A percentile compares a stretch with the other conserved stretches of the same genome.
phyloP scores from a whole-genome alignment of 352 stramenopile genomes.

The Lagenidium sp. region DNA sequence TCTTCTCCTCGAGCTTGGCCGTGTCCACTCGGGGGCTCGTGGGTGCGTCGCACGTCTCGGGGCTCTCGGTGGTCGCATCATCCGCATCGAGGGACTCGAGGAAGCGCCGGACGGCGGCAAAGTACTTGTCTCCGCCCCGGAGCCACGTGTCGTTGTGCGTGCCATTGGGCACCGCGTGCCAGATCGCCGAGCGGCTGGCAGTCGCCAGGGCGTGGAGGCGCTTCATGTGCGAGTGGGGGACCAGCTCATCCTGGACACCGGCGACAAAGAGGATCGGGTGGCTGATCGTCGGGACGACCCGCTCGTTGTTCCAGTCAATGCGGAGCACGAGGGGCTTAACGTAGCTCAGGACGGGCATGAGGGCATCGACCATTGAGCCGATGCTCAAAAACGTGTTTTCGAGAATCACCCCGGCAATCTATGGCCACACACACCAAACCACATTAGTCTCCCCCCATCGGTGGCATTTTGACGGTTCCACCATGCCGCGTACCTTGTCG shows the following conservation, averaged over 20 bases:
- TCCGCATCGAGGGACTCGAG: constrained; percentile 27
- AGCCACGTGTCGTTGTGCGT: constrained; percentile 95
- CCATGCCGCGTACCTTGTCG: constrained; percentile 52
- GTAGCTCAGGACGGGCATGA: constrained; percentile 88
- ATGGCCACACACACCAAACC: too few relatives aligned
- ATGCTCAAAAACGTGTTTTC: constrained; percentile 96
- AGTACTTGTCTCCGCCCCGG: constrained; percentile 85
- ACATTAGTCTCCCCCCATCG: too few relatives aligned
- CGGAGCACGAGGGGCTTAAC: constrained; percentile 87
- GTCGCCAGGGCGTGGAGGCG: constrained; percentile 58
- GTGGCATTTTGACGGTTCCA: too few relatives aligned
- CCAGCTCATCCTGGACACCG: constrained; percentile 86
- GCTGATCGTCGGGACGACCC: constrained; percentile 41
- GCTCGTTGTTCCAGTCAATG: constrained; percentile 87
- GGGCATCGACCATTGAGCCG: constrained; percentile 87
- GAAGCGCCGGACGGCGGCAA: constrained; percentile 56
- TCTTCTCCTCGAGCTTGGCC: neutral
- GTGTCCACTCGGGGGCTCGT: constrained; percentile 6
- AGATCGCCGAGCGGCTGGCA: constrained; percentile 38
- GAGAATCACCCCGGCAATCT: constrained; percentile 87
- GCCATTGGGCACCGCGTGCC: constrained; percentile 78
- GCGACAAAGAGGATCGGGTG: constrained; percentile 90
- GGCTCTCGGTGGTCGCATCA: neutral
- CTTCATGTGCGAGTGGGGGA: constrained; percentile 88
- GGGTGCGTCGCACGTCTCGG: constrained; percentile 7